Evolutionary conservation across 148 eudicot genomes (phyloP).

Genomic region (Cornus controversa): DNA sequence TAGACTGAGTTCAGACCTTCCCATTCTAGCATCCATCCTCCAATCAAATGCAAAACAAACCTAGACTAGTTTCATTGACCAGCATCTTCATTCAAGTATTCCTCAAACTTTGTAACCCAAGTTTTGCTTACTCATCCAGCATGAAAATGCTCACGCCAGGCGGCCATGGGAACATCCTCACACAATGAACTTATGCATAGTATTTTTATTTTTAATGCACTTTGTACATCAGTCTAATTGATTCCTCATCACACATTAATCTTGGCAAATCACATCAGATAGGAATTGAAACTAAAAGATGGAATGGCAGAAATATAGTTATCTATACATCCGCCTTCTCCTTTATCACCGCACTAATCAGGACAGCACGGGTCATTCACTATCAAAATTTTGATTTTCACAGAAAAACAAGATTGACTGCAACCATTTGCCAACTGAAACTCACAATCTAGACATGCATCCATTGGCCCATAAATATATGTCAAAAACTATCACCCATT

Average conservation of each 20-base stretch:
- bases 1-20: no score
- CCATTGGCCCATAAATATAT: neutral
- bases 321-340: no score
- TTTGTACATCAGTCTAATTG: neutral
- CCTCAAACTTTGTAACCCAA: neutral
- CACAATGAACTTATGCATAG: neutral
- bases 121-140: neutral
- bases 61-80: neutral
- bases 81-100: neutral
- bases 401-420: no score
- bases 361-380: no score
- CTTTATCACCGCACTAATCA: no score
- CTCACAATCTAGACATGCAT: neutral
- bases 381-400: no score
- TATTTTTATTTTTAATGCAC: neutral
- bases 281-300: neutral
- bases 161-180: neutral
- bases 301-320: neutral
- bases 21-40: neutral
- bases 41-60: neutral
- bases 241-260: neutral
- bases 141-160: neutral
- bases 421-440: neutral
- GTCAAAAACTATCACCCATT: no score
- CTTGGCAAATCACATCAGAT: neutral